Percentiles rank a stretch among this genome's conserved stretches.
Evolutionary conservation across 148 eudicot genomes (phyloP).

Genomic region (Chenopodium formosanum): DNA sequence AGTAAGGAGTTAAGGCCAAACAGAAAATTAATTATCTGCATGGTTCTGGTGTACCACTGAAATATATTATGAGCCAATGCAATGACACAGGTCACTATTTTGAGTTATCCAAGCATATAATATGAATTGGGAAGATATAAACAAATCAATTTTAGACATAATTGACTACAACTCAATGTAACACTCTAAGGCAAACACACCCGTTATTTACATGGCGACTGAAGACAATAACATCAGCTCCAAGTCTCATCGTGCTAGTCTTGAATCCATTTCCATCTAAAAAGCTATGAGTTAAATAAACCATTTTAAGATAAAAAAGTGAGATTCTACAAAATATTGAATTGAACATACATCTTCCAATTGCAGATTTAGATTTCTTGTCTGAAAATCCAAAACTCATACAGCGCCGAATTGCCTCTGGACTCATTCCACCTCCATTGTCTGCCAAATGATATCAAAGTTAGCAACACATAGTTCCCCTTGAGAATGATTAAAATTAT

Average conservation of each 20-base stretch:
- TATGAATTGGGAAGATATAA: not conserved
- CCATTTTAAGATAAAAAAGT: not conserved
- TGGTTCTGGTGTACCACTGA: not conserved
- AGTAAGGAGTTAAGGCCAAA: not conserved
- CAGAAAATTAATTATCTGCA: not conserved
- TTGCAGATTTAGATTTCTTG: slow-evolving; percentile 66
- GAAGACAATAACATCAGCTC: slow-evolving; percentile 90
- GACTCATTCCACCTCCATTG: slow-evolving; percentile 93
- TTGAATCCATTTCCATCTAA: slow-evolving; percentile 98
- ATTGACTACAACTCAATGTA: not conserved
- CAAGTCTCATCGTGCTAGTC: slow-evolving; percentile 92
- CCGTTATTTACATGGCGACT: slow-evolving; percentile 44
- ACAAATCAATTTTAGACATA: not conserved
- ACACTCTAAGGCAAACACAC: slow-evolving; percentile 19
- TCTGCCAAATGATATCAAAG: slow-evolving; percentile 44
- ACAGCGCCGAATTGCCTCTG: slow-evolving; percentile 70
- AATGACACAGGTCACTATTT: not conserved
- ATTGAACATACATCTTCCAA: slow-evolving; percentile 66
- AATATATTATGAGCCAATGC: not conserved
- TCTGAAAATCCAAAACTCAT: slow-evolving; percentile 95
- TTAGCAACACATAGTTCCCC: slow-evolving; percentile 10
- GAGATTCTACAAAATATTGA: not conserved
- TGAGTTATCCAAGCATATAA: not conserved
- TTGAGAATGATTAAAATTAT: not conserved
- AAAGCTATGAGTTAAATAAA: slow-evolving; percentile 31